Evolutionary conservation across 495 filamentous ascomycete species (phyloP), one percentile per base, ranked within the genome.

Genomic region (Aspergillus nanangensis): DNA sequence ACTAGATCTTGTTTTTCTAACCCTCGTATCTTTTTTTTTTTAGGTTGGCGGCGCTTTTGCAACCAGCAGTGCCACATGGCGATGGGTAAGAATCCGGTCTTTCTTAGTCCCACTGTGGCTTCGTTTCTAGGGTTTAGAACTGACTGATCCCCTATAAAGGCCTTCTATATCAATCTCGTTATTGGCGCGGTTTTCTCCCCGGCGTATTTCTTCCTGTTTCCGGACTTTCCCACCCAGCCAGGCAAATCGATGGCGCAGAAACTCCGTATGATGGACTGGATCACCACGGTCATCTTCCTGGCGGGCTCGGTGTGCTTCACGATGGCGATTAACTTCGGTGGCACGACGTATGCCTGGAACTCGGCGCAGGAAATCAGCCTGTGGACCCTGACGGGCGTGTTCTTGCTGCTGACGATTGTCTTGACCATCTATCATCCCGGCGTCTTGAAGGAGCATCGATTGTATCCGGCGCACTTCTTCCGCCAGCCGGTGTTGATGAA

Each of bases 131-230:
- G n/a, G n/a, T n/a, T n/a, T n/a, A n/a, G n/a, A n/a, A n/a, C n/a
- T n/a, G n/a, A n/a, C n/a, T n/a, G n/a, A n/a, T n/a, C n/a, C n/a
- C n/a, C n/a, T n/a, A n/a, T n/a, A n/a, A n/a, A n/a, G 83, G 79
- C 79, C 18, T 89, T 89, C 56, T 90, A 86, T 62, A 80, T 90
- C 60, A 88, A 87, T 48, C 70, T 88, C 13, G 57, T 67, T 29
- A 61, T 87, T 17, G 78, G 74, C 9, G 83, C 51, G 4, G 48
- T 73, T 18, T 50, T 49, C n/a, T 66, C 73, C 0, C 84, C 82
- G 0, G 64, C 77, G 27, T 85, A 77, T 50, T 21, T 87, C 45
- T 74, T 81, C 51, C 50, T 75, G 22, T 56, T 86, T 2, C 81
- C 79, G 0, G 48, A 57, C 4, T 53, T 65, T 17, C 66, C 78